Evolutionary conservation across 805 yeast species (phyloP).

Genomic region (Schwanniomyces pseudopolymorphus): DNA sequence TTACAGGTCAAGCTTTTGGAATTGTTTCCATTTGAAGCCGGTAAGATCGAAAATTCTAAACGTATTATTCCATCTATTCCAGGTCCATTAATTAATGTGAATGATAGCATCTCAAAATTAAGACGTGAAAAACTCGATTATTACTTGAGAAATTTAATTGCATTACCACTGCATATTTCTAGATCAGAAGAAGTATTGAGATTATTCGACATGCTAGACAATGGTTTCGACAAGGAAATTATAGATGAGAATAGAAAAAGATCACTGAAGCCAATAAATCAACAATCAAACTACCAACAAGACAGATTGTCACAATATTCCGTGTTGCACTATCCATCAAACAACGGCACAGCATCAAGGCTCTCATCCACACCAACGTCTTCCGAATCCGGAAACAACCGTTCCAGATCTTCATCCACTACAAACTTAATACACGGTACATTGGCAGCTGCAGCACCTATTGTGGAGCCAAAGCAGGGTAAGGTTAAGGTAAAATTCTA

Average conservation of each 20-base stretch:
- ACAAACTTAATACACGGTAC: conserved; percentile 15
- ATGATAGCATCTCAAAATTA: conserved; percentile 62
- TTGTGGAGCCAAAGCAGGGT: conserved; percentile 15
- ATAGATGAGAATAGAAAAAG: conserved; percentile 18
- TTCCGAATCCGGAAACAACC: conserved; percentile 7
- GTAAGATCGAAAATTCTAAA: conserved; percentile 70
- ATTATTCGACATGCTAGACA: conserved; percentile 64
- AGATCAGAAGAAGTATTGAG: conserved; percentile 64
- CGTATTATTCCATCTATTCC: conserved; percentile 92
- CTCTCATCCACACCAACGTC: conserved; percentile 25
- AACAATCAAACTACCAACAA: conserved; percentile 45
- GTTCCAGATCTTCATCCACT: conserved; percentile 21
- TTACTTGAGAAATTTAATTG: conserved; percentile 56
- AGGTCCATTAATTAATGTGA: conserved; percentile 90
- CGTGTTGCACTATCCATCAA: conserved; percentile 19
- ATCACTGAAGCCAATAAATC: conserved; percentile 37
- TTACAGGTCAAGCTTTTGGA: conserved; percentile 82
- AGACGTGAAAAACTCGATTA: conserved; percentile 55
- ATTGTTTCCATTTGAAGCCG: conserved; percentile 89
- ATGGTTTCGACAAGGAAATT: conserved; percentile 59
- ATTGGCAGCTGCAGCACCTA: neutral
- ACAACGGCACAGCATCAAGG: conserved; percentile 10
- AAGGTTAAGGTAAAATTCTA: conserved; percentile 71
- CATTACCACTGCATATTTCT: conserved; percentile 76
- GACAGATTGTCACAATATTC: conserved; percentile 55